A percentile compares a stretch with the other conserved stretches of the same genome.
phyloP scores from a whole-genome alignment of 768 basidiomycete species.

The Rhodotorula diobovata region DNA sequence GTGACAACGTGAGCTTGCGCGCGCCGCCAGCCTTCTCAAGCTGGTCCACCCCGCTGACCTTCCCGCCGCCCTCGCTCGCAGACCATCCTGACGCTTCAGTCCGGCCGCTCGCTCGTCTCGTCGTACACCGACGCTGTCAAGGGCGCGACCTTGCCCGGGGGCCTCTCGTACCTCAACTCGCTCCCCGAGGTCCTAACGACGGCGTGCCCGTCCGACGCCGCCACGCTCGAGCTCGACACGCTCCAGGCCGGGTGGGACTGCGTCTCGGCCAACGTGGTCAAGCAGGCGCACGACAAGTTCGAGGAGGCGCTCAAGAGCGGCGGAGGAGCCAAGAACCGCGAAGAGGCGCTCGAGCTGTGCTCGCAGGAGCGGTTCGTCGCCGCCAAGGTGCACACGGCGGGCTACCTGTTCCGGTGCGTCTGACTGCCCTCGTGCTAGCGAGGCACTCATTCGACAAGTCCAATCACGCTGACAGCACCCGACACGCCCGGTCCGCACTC shows the following conservation, averaged over 20 bases:
- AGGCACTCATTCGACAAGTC: neutral
- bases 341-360: conserved; percentile 51
- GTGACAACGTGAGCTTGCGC: conserved; percentile 47
- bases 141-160: conserved; percentile 48
- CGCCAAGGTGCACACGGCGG: conserved; percentile 49
- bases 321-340: conserved; percentile 48
- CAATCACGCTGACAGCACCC: neutral
- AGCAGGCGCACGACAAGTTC: conserved; percentile 49
- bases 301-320: conserved; percentile 46
- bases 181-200: conserved; percentile 43
- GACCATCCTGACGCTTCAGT: conserved; percentile 41
- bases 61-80: neutral
- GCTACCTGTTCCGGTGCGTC: conserved; percentile 48
- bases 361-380: conserved; percentile 51
- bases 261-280: conserved; percentile 50
- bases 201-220: conserved; percentile 41
- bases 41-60: too few relatives aligned
- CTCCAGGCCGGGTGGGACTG: conserved; percentile 49
- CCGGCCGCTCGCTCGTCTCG: conserved; percentile 38
- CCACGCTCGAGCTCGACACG: conserved; percentile 46
- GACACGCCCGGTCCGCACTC: too few relatives aligned
- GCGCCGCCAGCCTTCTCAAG: too few relatives aligned
- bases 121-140: conserved; percentile 46
- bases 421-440: too few relatives aligned
- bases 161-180: conserved; percentile 49